phyloP scores from a whole-genome alignment of 1,284 basidiomycete genomes.

The Cryptococcus sp. region DNA sequence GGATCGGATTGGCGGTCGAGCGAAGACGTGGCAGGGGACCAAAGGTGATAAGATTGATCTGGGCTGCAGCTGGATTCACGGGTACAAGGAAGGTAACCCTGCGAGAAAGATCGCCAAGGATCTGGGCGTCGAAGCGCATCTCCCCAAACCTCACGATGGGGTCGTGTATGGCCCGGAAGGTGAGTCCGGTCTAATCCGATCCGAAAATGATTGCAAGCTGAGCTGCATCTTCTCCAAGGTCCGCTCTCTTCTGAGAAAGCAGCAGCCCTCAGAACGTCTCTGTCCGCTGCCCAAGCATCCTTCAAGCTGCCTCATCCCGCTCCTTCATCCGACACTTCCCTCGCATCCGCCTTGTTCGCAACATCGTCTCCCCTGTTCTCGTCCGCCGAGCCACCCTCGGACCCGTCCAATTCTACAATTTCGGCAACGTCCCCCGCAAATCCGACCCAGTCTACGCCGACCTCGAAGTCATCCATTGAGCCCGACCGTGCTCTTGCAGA shows the following conservation, averaged over 20 bases:
- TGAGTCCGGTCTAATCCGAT: slow-evolving; percentile 13
- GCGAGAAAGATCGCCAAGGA: slow-evolving; percentile 51
- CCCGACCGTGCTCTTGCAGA: slow-evolving; percentile 33
- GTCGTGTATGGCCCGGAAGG: slow-evolving; percentile 47
- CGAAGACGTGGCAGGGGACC: slow-evolving; percentile 50
- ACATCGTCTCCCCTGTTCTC: slow-evolving; percentile 37
- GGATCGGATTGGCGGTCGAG: slow-evolving; percentile 56
- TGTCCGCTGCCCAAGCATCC: slow-evolving; percentile 40
- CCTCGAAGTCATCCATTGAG: slow-evolving; percentile 4
- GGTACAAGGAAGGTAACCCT: slow-evolving; percentile 56
- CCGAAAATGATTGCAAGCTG: not conserved
- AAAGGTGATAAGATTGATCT: slow-evolving; percentile 50
- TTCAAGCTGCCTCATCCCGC: slow-evolving; percentile 40
- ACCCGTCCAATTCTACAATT: slow-evolving; percentile 20
- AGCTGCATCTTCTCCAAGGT: slow-evolving; percentile 15
- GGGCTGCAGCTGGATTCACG: slow-evolving; percentile 59
- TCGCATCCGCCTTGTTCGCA: slow-evolving; percentile 46
- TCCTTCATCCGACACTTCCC: slow-evolving; percentile 29
- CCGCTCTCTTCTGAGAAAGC: slow-evolving; percentile 26
- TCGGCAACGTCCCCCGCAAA: slow-evolving; percentile 5
- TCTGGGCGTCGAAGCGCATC: slow-evolving; percentile 48
- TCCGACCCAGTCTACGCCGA: slow-evolving; percentile 5
- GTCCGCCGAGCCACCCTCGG: slow-evolving; percentile 23
- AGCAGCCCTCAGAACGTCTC: slow-evolving; percentile 28
- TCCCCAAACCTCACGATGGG: slow-evolving; percentile 45